Percentiles rank a stretch among this genome's conserved stretches.
These are phyloP conservation scores for Sextonia rubra DNA, from an alignment of 164 flowering plant species.

Conservation along the genomic window DNA sequence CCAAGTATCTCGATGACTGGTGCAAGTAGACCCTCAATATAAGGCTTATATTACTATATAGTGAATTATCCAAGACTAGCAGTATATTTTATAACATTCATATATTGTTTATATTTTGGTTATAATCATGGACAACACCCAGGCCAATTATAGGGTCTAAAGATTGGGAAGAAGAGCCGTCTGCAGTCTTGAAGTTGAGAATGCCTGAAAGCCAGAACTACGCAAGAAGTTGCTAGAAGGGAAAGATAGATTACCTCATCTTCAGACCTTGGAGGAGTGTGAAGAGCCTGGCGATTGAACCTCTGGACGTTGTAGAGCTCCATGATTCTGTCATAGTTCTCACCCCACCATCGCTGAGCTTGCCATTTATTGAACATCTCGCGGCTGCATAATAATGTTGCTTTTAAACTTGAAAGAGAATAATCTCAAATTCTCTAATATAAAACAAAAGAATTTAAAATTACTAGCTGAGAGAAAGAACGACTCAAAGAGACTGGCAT, in stretches of 20 bases:
- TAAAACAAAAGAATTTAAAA: neutral
- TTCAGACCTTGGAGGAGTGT: conserved; percentile 84
- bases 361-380: conserved; percentile 96
- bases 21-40: too few relatives aligned
- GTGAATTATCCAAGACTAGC: too few relatives aligned
- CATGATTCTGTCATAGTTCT: conserved; percentile 88
- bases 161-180: neutral
- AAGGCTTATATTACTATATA: too few relatives aligned
- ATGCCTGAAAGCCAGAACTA: neutral
- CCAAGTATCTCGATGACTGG: too few relatives aligned
- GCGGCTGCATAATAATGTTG: conserved; percentile 53
- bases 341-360: conserved; percentile 99
- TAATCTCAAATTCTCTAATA: neutral
- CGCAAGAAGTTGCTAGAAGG: neutral
- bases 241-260: conserved; percentile 60
- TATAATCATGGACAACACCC: neutral
- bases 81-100: too few relatives aligned
- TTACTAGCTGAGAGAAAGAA: neutral
- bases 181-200: neutral
- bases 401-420: neutral
- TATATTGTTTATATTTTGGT: too few relatives aligned
- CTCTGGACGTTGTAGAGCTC: conserved; percentile 97
- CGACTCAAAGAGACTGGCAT: neutral
- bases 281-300: conserved; percentile 83
- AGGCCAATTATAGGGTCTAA: neutral